Evolutionary conservation across 1,284 basidiomycete species (phyloP).

Genomic region (Meripilus lineatus): DNA sequence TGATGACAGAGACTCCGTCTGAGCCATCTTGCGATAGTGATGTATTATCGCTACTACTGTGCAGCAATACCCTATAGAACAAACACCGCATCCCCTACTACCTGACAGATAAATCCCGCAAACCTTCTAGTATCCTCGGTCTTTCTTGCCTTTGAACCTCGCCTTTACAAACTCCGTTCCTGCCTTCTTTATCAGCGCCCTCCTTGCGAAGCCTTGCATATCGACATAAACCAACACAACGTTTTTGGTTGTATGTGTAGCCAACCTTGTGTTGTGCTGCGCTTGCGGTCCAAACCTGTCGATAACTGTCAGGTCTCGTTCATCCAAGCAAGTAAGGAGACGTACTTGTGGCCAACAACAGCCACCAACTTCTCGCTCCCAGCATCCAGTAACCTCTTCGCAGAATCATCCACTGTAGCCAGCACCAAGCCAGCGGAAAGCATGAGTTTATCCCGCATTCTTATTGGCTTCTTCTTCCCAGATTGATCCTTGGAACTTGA

Average conservation of each 20-base stretch:
- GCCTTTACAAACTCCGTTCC: constrained; percentile 53
- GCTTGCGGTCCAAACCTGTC: constrained; percentile 62
- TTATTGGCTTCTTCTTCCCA: constrained; percentile 11
- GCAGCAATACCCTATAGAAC: too few species aligned
- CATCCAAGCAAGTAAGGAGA: constrained; percentile 7
- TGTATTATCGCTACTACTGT: too few species aligned
- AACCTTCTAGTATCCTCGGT: too few species aligned
- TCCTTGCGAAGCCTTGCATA: constrained; percentile 63
- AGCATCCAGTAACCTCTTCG: constrained; percentile 53
- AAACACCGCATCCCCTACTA: too few species aligned
- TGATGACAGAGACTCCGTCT: too few species aligned
- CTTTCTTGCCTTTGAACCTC: constrained; percentile 11
- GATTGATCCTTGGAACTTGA: background rate
- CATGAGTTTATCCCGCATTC: constrained; percentile 42
- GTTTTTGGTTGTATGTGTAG: constrained; percentile 64
- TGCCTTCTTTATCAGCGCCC: constrained; percentile 59
- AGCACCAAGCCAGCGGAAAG: constrained; percentile 72
- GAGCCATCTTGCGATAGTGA: too few species aligned
- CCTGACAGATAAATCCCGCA: too few species aligned
- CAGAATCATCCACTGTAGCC: constrained; percentile 64
- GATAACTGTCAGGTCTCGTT: background rate
- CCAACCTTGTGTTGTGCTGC: constrained; percentile 44
- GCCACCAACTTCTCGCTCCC: constrained; percentile 52
- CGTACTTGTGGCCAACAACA: constrained; percentile 59
- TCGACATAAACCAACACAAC: constrained; percentile 76